Base-by-base conservation (phyloP, 2,329 filamentous ascomycete species). In the Aspergillus sp. region DNA sequence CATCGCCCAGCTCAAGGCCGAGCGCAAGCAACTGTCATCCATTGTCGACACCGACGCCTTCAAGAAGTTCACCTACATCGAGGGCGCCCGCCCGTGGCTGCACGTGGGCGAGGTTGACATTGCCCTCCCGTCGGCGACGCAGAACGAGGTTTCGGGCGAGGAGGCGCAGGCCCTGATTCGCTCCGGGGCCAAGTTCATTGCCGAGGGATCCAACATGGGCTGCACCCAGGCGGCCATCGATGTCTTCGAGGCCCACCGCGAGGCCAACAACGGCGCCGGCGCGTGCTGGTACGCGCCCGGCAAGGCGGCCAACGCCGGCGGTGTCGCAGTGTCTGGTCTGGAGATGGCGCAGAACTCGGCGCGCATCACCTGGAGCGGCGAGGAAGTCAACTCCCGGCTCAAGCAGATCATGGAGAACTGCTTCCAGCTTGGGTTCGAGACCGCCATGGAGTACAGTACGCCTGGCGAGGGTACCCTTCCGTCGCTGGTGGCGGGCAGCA, bases 261-360 rank as follows among this genome's bases (percentile, higher is more conserved):
- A 70, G 58, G 46, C 51, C 33, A 75, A 75, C 59, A 78, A 85
- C 69, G 77, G 75, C 44, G 64, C 65, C 32, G 59, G 67, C 5
- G 77, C 84, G 39, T 78, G 94, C 63, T 98, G 91, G 91, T 96
- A 96, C 64, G 91, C 83, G 12, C 89, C 89, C 31, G 89, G 86
- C 50, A 96, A 96, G 77, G 91, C 91, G 19, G 85, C 89, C 68
- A 96, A 96, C 71, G 86, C 86, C 48, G 91, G 91, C 63, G 91
- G 91, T 72, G 91, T 96, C 36, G 91, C 91, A 36, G 91, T 98
- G 25, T 94, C 86, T 2, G 91, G 91, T 51, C 78, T 98, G 27
- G 91, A 98, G 75, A 98, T 98, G 91, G 88, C 89, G 5, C 91
- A 98, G 77, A 96, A 98, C 77, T 89, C 82, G 45, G 67, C 80